Base-by-base conservation (phyloP, 1,284 basidiomycete genomes). In the Trametes versicolor region DNA sequence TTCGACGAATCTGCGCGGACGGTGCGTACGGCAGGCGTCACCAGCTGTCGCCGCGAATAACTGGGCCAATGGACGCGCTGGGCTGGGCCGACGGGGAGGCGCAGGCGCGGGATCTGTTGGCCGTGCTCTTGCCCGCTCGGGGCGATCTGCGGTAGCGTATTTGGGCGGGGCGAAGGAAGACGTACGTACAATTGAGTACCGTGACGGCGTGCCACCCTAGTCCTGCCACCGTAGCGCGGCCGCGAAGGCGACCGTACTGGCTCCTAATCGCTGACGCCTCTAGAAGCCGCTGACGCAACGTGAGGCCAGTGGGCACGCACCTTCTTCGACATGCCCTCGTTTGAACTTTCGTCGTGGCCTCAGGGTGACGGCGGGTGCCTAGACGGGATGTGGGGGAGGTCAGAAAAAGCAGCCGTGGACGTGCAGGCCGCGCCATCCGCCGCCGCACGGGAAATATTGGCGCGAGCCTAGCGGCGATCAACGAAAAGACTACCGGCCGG, bases 391-490 rank as follows among this genome's bases (percentile, higher is more conserved):
- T 4, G 6, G 41, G 41, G 6, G 41, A 48, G 23, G n/a, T 39
- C 52, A 41, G 52, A 21, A n/a, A 53, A 21, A 54, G 23, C 8
- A n/a, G 37, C 17, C 34, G n/a, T 9, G 34, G 21, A 41, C 21
- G 21, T 39, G n/a, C 19, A 25, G 10, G 34, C 34, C n/a, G 21
- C 23, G n/a, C 21, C 8, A 25, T 23, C n/a, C 15, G 37, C 15
- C 52, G 36, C 13, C 36, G 6, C 6, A 7, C 36, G 36, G 13
- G 6, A n/a, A 21, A 27, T 7, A 37, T 54, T 39, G 52, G 36
- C 36, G 32, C 4, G 19, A 12, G n/a, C n/a, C n/a, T n/a, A n/a
- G 45, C 60, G 60, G 60, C 60, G 25, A 61, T 61, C 60, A 61
- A 29, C 36, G 17, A 13, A 39, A 45, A 34, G 10, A 5, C 21